Evolutionary conservation across 2,329 filamentous ascomycete species (phyloP).

Genomic region (Salinomyces thailandicus): DNA sequence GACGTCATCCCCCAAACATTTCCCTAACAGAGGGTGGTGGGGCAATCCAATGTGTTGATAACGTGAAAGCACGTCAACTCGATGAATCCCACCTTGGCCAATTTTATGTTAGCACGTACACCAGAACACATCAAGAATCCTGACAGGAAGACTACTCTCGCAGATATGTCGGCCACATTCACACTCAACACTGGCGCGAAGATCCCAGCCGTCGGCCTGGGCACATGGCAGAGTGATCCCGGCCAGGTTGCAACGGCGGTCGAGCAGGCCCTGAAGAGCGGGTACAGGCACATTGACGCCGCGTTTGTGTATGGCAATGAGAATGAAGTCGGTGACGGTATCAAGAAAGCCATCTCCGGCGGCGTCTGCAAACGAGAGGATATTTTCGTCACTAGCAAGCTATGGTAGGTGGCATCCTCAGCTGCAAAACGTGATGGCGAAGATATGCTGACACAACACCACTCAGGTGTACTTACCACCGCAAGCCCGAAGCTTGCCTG

Average conservation of each 20-base stretch:
- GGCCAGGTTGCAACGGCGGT: slow-evolving; percentile 40
- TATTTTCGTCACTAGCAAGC: slow-evolving; percentile 74
- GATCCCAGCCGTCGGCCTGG: slow-evolving; percentile 29
- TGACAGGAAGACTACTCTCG: slow-evolving; percentile 10
- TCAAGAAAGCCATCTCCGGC: slow-evolving; percentile 58
- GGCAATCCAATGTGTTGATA: neutral
- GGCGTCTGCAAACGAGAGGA: slow-evolving; percentile 64
- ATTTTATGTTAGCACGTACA: no score
- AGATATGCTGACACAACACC: no score
- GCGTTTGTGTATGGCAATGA: slow-evolving; percentile 75
- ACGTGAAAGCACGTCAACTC: neutral
- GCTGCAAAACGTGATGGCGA: no score
- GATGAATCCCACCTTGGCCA: neutral
- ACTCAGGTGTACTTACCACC: slow-evolving; percentile 69
- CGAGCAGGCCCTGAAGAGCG: slow-evolving; percentile 37
- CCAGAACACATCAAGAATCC: slow-evolving; percentile 20
- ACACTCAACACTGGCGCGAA: slow-evolving; percentile 30
- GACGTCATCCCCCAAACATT: neutral
- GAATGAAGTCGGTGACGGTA: slow-evolving; percentile 67
- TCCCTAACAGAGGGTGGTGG: neutral
- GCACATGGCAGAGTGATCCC: slow-evolving; percentile 31
- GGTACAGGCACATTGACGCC: slow-evolving; percentile 52
- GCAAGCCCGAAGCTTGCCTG: slow-evolving; percentile 56
- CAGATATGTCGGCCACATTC: slow-evolving; percentile 18
- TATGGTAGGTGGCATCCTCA: no score